Evolutionary conservation across 1,284 basidiomycete genomes (phyloP).

Genomic region (Fomitiporia mediterranea): DNA sequence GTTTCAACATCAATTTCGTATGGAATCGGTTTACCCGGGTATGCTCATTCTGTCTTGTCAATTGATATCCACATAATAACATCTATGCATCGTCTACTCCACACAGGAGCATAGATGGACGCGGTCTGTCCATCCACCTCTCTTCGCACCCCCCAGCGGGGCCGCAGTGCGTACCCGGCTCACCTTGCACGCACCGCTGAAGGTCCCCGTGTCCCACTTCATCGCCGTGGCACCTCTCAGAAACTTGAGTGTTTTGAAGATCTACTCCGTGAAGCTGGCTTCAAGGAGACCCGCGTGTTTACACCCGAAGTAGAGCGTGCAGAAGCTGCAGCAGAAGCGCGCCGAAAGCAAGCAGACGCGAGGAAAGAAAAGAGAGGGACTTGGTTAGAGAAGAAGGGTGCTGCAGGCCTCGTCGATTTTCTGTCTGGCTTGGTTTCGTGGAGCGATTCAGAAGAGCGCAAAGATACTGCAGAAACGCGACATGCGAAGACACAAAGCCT

Average conservation of each 20-base stretch:
- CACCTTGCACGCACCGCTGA: conserved; percentile 4
- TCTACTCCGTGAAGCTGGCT: conserved; percentile 77
- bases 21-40: neutral
- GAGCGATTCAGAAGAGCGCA: neutral
- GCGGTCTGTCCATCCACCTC: neutral
- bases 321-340: conserved; percentile 30
- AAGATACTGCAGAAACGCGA: neutral
- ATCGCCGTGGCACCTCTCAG: conserved; percentile 68
- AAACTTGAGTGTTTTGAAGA: conserved; percentile 81
- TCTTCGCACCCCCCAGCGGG: conserved; percentile 9
- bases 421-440: conserved; percentile 13
- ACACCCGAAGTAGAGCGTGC: conserved; percentile 72
- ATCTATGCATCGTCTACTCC: neutral
- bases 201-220: conserved; percentile 51
- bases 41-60: neutral
- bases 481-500: conserved; percentile 9
- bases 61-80: neutral
- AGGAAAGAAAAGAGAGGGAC: conserved; percentile 27
- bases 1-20: neutral
- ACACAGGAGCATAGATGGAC: conserved; percentile 13
- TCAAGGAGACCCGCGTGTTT: conserved; percentile 84
- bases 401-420: conserved; percentile 18
- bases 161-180: conserved; percentile 13
- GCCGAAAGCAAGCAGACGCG: conserved; percentile 25
- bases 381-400: conserved; percentile 21